Percentiles rank a stretch among this genome's conserved stretches.
These are phyloP conservation scores for Cladobotryum mycophilum DNA, from an alignment of 2,329 filamentous ascomycete species.

Conservation along the genomic window DNA sequence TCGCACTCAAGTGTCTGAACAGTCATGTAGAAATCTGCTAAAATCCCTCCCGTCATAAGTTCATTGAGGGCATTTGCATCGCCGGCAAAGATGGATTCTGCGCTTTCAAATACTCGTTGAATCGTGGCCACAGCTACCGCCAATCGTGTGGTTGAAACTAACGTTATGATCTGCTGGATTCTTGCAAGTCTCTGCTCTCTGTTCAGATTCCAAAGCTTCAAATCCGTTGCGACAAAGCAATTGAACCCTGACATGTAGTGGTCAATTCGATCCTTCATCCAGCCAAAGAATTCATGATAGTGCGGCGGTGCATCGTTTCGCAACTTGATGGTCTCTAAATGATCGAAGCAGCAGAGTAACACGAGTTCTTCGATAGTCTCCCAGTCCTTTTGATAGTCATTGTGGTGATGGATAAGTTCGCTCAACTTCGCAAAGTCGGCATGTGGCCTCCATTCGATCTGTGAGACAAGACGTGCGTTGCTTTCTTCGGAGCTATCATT, in stretches of 20 bases:
- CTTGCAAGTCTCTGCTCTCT: slow-evolving; percentile 3
- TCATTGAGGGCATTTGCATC: slow-evolving; percentile 5
- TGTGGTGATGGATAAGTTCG: slow-evolving; percentile 17
- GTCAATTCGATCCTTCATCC: slow-evolving; percentile 6
- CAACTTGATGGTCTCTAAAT: slow-evolving; percentile 3
- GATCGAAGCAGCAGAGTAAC: slow-evolving; percentile 14
- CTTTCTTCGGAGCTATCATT: slow-evolving; percentile 11
- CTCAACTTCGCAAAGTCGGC: slow-evolving; percentile 24
- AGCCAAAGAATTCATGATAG: slow-evolving; percentile 13
- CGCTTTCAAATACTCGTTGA: slow-evolving; percentile 4
- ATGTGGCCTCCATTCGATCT: slow-evolving; percentile 25
- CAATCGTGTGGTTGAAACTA: not conserved
- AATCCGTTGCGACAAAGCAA: slow-evolving; percentile 1
- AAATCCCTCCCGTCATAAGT: slow-evolving; percentile 7
- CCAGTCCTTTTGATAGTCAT: slow-evolving; percentile 9
- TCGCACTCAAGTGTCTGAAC: not conserved
- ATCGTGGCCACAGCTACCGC: slow-evolving; percentile 1
- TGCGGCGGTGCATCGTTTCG: slow-evolving; percentile 1
- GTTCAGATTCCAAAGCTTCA: not conserved
- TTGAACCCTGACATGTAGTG: slow-evolving; percentile 4
- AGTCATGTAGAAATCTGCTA: slow-evolving; percentile 2
- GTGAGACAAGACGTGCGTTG: slow-evolving; percentile 22
- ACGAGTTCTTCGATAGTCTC: slow-evolving; percentile 24
- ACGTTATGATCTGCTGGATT: not conserved
- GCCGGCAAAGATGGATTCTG: slow-evolving; percentile 8